phyloP scores from a whole-genome alignment of 169 alveolate species.

The Condylostoma magnum region DNA sequence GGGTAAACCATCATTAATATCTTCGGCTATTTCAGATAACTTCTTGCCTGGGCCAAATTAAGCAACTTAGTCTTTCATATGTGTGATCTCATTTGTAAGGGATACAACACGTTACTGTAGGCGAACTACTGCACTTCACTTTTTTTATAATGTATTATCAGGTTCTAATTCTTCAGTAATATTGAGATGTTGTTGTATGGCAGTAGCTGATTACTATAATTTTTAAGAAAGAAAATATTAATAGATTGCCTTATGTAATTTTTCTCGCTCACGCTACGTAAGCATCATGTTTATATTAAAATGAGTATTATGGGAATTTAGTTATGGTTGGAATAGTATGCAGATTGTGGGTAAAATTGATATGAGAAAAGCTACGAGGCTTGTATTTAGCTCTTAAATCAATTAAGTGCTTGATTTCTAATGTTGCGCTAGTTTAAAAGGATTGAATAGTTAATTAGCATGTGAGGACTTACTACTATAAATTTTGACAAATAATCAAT shows the following conservation, averaged over 20 bases:
- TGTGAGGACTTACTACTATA: no score
- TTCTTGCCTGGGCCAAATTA: constrained; percentile 41
- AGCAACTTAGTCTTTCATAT: constrained; percentile 52
- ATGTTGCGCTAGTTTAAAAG: no score
- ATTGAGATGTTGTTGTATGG: not conserved
- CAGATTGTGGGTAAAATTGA: no score
- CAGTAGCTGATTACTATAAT: not conserved
- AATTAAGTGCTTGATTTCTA: no score
- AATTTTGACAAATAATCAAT: no score
- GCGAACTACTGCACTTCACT: constrained; percentile 70
- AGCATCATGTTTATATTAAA: constrained; percentile 27
- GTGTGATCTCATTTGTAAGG: constrained; percentile 51
- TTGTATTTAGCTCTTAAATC: no score
- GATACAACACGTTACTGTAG: constrained; percentile 61
- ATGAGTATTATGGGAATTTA: no score
- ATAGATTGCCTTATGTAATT: constrained; percentile 17
- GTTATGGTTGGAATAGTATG: no score
- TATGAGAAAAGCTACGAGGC: no score
- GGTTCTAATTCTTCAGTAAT: constrained; percentile 35
- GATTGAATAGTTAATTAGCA: no score
- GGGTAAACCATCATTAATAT: constrained; percentile 50
- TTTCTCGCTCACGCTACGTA: constrained; percentile 6
- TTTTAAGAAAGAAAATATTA: not conserved
- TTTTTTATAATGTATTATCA: constrained; percentile 50
- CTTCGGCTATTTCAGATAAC: constrained; percentile 19